Percentiles rank a stretch among this genome's conserved stretches.
phyloP scores from a whole-genome alignment of 2,329 filamentous ascomycete genomes.

The Neofusicoccum parvum region DNA sequence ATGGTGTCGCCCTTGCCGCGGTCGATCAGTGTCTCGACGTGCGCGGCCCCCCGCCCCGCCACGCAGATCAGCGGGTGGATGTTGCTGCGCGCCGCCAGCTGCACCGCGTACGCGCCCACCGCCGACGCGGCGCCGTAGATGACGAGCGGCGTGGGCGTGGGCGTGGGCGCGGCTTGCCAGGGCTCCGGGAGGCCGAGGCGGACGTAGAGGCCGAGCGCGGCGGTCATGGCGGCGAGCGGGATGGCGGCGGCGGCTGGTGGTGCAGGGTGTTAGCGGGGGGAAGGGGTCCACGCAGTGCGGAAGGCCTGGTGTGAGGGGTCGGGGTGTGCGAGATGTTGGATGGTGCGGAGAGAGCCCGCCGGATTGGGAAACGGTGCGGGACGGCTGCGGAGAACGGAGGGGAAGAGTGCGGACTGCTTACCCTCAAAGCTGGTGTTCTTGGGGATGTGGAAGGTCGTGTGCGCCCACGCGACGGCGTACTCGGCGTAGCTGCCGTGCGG shows the following conservation, averaged over 20 bases:
- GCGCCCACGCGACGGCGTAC: slow-evolving; percentile 45
- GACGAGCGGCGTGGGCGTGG: slow-evolving; percentile 42
- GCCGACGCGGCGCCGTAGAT: slow-evolving; percentile 57
- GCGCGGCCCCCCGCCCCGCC: slow-evolving; percentile 55
- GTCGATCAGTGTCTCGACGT: slow-evolving; percentile 56
- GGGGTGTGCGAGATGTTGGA: no score
- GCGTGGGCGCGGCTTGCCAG: slow-evolving; percentile 40
- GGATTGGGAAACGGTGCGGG: neutral
- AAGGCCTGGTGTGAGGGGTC: neutral
- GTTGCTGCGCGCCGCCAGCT: slow-evolving; percentile 56
- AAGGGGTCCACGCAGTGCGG: neutral
- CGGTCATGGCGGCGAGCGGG: slow-evolving; percentile 56
- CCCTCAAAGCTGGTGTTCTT: slow-evolving; percentile 38
- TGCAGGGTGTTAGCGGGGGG: slow-evolving; percentile 20
- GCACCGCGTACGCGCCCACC: slow-evolving; percentile 61
- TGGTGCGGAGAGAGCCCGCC: neutral
- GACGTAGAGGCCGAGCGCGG: slow-evolving; percentile 54
- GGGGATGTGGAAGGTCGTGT: slow-evolving; percentile 49
- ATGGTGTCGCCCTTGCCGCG: slow-evolving; percentile 56
- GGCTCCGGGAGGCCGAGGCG: slow-evolving; percentile 52
- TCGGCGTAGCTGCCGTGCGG: slow-evolving; percentile 45
- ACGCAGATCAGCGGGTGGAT: slow-evolving; percentile 65
- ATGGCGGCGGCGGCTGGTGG: slow-evolving; percentile 56
- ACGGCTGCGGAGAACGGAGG: neutral
- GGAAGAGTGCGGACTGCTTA: neutral